phyloP scores from a whole-genome alignment of 2,329 filamentous ascomycete species.

The Phialocephala sp. region DNA sequence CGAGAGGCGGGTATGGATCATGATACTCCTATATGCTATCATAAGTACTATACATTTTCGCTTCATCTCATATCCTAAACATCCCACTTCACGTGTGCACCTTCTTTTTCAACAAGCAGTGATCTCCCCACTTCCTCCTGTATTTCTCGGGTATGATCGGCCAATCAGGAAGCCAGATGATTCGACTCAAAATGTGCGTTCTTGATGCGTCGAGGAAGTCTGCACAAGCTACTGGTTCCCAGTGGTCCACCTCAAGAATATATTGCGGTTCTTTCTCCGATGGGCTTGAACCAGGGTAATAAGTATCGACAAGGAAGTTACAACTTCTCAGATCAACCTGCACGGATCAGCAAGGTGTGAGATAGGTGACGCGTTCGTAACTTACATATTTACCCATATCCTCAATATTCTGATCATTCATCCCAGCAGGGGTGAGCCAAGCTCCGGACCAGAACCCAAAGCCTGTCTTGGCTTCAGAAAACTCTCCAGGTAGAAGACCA shows the following conservation, averaged over 20 bases:
- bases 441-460: conserved; percentile 80
- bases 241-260: conserved; percentile 72
- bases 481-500: conserved; percentile 89
- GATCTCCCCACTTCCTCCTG: conserved; percentile 81
- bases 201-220: conserved; percentile 80
- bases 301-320: conserved; percentile 85
- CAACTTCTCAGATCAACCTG: conserved; percentile 74
- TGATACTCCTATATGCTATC: too few species aligned
- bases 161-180: conserved; percentile 81
- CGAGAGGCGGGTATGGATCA: too few species aligned
- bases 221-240: conserved; percentile 78
- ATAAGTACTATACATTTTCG: too few species aligned
- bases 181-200: conserved; percentile 75
- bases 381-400: conserved; percentile 84
- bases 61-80: too few species aligned
- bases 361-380: conserved; percentile 9
- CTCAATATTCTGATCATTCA: conserved; percentile 92
- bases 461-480: conserved; percentile 67
- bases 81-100: conserved; percentile 13
- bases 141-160: conserved; percentile 71
- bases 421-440: conserved; percentile 78
- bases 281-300: conserved; percentile 65
- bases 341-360: conserved; percentile 9
- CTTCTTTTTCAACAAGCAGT: conserved; percentile 78
- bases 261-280: conserved; percentile 82